Conservation (phyloP, 2,329 filamentous ascomycete species). For the Dactylellina haptotyla region DNA sequence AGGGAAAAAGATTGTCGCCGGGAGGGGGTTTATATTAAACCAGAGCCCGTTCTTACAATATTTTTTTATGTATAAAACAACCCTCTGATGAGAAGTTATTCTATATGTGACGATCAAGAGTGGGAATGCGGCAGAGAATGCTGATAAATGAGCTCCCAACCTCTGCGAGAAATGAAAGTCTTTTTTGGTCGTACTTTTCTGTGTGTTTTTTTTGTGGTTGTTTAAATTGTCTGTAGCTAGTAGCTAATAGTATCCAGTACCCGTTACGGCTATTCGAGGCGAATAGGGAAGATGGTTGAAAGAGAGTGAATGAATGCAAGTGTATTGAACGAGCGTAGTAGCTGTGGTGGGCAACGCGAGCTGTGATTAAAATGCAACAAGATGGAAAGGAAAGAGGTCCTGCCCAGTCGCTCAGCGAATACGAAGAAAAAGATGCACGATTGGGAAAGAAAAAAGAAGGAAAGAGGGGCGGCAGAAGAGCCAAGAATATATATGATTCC, state of each 20-base stretch:
- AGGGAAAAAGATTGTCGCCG: constrained; percentile 2
- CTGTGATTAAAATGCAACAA: constrained; percentile 18
- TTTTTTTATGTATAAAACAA: not conserved
- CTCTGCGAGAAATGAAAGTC: not conserved
- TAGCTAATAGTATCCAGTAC: not conserved
- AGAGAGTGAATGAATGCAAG: constrained; percentile 11
- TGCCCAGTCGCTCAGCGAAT: constrained; percentile 19
- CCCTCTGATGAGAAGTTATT: not conserved
- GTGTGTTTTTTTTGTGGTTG: too few species aligned
- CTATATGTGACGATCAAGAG: constrained; percentile 2
- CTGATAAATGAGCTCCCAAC: constrained; percentile 16
- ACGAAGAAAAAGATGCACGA: constrained; percentile 1
- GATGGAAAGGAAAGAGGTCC: not conserved
- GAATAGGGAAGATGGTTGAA: not conserved
- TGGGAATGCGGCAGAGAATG: constrained; percentile 41
- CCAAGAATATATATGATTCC: too few species aligned
- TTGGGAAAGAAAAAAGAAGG: constrained; percentile 2
- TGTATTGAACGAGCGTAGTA: too few species aligned
- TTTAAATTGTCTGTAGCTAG: not conserved
- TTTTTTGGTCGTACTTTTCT: not conserved
- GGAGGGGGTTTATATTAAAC: constrained; percentile 20
- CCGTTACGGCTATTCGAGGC: not conserved
- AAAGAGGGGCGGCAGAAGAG: not conserved
- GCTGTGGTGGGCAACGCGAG: constrained; percentile 26
- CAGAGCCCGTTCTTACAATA: not conserved